These are phyloP conservation scores for Angomonas desouzai DNA, from an alignment of 208 protist genomes.

Conservation along the genomic window DNA sequence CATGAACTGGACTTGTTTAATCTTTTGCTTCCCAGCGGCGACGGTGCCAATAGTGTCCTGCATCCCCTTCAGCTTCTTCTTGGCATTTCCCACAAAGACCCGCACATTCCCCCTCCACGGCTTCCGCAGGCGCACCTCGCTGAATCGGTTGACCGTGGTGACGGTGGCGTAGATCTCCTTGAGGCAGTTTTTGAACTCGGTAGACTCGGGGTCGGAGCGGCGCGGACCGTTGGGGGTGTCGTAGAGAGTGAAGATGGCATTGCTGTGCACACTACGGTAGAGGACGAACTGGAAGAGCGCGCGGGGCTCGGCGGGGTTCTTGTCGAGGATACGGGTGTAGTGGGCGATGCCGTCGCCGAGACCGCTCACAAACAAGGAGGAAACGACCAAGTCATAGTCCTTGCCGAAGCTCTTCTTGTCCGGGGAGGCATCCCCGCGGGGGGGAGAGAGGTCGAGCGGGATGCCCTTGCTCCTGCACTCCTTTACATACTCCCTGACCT, in stretches of 20 bases:
- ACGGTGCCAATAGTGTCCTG: neutral
- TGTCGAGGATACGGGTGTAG: conserved; percentile 78
- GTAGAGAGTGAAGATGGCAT: conserved; percentile 43
- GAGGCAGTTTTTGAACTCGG: conserved; percentile 13
- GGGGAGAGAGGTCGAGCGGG: neutral
- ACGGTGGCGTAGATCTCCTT: conserved; percentile 33
- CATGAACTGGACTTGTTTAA: conserved; percentile 37
- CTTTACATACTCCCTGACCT: neutral
- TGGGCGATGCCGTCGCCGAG: conserved; percentile 66
- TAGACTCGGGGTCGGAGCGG: neutral
- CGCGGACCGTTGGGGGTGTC: neutral
- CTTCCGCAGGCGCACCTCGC: conserved; percentile 49
- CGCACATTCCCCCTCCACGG: conserved; percentile 49
- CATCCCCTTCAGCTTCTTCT: neutral
- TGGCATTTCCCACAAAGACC: conserved; percentile 37
- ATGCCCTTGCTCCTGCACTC: neutral
- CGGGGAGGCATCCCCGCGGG: neutral
- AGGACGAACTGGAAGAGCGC: conserved; percentile 69
- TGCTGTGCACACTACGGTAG: conserved; percentile 53
- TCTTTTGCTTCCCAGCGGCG: conserved; percentile 13
- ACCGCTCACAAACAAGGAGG: conserved; percentile 64
- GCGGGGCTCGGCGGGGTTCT: conserved; percentile 76
- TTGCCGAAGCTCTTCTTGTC: neutral
- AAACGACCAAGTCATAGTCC: conserved; percentile 49
- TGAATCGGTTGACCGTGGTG: conserved; percentile 46